These are phyloP conservation scores for Leishmania tropica DNA, from an alignment of 208 protist species.

Conservation along the genomic window DNA sequence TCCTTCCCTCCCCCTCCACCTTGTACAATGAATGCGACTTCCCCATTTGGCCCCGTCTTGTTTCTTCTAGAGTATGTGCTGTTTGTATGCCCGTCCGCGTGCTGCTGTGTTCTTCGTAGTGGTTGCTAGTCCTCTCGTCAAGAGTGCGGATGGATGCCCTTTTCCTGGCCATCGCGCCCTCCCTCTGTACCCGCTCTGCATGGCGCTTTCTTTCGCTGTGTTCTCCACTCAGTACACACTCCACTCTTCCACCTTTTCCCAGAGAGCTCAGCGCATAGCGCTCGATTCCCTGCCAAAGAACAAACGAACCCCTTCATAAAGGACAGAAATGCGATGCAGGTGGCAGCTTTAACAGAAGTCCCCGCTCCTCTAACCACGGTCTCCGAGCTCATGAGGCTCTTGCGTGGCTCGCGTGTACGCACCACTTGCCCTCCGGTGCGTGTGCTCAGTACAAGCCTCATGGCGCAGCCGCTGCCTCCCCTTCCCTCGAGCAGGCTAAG, in stretches of 20 bases:
- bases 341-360: no score
- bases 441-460: not conserved
- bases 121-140: not conserved
- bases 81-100: not conserved
- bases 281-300: not conserved
- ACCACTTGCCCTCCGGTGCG: not conserved
- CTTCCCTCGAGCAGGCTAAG: no score
- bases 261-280: not conserved
- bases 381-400: not conserved
- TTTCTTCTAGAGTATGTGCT: not conserved
- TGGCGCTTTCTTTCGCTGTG: not conserved
- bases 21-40: not conserved
- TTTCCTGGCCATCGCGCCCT: not conserved
- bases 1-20: not conserved
- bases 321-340: not conserved
- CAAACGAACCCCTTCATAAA: no score
- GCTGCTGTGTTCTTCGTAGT: conserved; percentile 5
- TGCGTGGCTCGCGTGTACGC: not conserved
- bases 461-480: not conserved
- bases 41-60: not conserved
- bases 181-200: not conserved
- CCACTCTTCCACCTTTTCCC: not conserved
- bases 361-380: not conserved
- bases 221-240: not conserved
- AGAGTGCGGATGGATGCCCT: not conserved